Percentiles rank a stretch among this genome's conserved stretches.
Evolutionary conservation across 345 rosid genomes (phyloP).

Genomic region (Laguncularia racemosa): DNA sequence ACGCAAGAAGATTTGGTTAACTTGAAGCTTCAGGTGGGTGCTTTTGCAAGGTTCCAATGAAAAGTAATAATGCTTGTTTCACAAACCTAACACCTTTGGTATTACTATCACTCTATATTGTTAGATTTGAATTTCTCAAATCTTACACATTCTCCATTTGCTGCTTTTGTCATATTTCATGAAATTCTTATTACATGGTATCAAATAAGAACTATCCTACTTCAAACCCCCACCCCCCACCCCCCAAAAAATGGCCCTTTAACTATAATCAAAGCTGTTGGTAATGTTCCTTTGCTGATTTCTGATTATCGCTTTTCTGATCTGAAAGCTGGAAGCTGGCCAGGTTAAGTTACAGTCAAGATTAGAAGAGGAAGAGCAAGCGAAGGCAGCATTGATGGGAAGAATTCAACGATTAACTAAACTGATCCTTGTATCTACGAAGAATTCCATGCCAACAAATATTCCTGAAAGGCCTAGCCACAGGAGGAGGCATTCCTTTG

Average conservation of each 20-base stretch:
- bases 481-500: conserved; percentile 66
- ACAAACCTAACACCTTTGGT: not conserved
- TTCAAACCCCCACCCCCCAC: too few species aligned
- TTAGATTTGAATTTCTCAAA: too few species aligned
- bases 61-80: not conserved
- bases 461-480: conserved; percentile 43
- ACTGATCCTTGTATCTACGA: conserved; percentile 65
- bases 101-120: too few species aligned
- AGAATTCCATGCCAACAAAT: conserved; percentile 47
- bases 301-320: conserved; percentile 4
- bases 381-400: conserved; percentile 64
- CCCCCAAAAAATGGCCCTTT: too few species aligned
- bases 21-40: conserved; percentile 63
- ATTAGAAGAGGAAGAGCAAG: conserved; percentile 70
- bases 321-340: conserved; percentile 65
- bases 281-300: not conserved
- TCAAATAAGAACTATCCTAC: too few species aligned
- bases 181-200: too few species aligned
- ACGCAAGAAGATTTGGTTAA: conserved; percentile 53
- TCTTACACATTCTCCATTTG: too few species aligned
- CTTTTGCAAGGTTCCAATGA: conserved; percentile 1
- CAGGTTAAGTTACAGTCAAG: conserved; percentile 63
- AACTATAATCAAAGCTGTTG: too few species aligned
- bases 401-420: conserved; percentile 65
- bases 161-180: too few species aligned